Conservation (phyloP, 345 rosid genomes). For the Corchorus capsularis region DNA sequence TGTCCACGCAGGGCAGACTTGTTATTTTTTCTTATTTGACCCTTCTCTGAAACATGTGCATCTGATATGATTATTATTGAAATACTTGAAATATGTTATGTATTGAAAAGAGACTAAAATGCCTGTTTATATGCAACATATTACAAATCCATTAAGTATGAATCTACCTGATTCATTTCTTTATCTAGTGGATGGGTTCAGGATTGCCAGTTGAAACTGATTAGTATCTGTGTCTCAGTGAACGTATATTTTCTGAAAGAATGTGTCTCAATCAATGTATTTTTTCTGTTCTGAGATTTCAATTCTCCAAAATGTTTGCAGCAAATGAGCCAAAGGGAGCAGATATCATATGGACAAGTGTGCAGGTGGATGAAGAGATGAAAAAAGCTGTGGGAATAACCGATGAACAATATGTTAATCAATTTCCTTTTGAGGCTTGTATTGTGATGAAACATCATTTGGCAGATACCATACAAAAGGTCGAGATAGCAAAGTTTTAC, state of each 20-base stretch:
- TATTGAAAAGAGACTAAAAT: background rate
- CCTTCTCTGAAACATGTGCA: conserved; percentile 8
- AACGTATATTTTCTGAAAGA: background rate
- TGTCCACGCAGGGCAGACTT: conserved; percentile 7
- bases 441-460: conserved; percentile 99
- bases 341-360: conserved; percentile 88
- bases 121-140: background rate
- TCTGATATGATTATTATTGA: background rate
- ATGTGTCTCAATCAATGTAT: background rate
- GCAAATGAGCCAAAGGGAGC: conserved; percentile 81
- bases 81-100: background rate
- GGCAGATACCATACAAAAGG: conserved; percentile 90
- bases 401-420: conserved; percentile 72
- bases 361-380: conserved; percentile 82
- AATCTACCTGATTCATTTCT: background rate
- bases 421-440: conserved; percentile 95
- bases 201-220: background rate
- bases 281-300: background rate
- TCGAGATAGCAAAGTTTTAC: conserved; percentile 22
- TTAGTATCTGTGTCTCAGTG: background rate
- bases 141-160: background rate
- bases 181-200: conserved; percentile 12
- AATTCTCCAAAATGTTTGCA: conserved; percentile 28
- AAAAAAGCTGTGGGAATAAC: conserved; percentile 76
- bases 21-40: background rate